Evolutionary conservation across 768 basidiomycete genomes (phyloP).

Genomic region (Pisolithus tinctorius): DNA sequence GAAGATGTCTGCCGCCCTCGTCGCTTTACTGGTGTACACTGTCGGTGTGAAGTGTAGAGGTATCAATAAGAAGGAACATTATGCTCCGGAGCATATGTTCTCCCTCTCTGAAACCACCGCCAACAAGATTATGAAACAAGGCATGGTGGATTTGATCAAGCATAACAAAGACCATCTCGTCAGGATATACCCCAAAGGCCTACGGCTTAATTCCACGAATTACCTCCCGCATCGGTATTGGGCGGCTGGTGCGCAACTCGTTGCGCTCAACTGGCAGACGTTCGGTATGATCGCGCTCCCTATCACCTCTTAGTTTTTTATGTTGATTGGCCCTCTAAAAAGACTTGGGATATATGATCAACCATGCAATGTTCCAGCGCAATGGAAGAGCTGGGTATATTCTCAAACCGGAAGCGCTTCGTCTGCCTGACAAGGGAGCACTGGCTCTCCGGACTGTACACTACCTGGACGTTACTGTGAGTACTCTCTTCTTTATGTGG

Average conservation of each 20-base stretch:
- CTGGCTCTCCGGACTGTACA: slow-evolving; percentile 49
- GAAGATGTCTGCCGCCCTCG: slow-evolving; percentile 71
- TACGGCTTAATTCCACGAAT: slow-evolving; percentile 75
- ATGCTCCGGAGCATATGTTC: slow-evolving; percentile 86
- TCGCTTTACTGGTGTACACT: slow-evolving; percentile 82
- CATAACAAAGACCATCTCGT: slow-evolving; percentile 82
- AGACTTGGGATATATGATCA: slow-evolving; percentile 91
- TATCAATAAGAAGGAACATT: slow-evolving; percentile 78
- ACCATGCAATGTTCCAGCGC: slow-evolving; percentile 91
- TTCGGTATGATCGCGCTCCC: slow-evolving; percentile 50
- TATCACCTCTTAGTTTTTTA: background rate
- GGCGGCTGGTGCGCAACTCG: slow-evolving; percentile 83
- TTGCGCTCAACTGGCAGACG: slow-evolving; percentile 97
- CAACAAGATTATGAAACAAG: slow-evolving; percentile 66
- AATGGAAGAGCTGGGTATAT: slow-evolving; percentile 89
- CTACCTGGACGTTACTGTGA: slow-evolving; percentile 56
- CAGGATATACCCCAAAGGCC: slow-evolving; percentile 82
- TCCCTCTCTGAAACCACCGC: slow-evolving; percentile 83
- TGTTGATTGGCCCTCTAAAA: background rate
- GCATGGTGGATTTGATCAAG: slow-evolving; percentile 69
- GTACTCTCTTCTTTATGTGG: slow-evolving; percentile 9
- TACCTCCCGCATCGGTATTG: slow-evolving; percentile 87
- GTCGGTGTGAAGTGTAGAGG: slow-evolving; percentile 93
- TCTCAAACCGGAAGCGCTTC: slow-evolving; percentile 76
- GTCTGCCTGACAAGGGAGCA: slow-evolving; percentile 55